Evolutionary conservation across 2,329 filamentous ascomycete genomes (phyloP), one percentile per base, ranked within the genome.

Genomic region (Fusarium compactum): DNA sequence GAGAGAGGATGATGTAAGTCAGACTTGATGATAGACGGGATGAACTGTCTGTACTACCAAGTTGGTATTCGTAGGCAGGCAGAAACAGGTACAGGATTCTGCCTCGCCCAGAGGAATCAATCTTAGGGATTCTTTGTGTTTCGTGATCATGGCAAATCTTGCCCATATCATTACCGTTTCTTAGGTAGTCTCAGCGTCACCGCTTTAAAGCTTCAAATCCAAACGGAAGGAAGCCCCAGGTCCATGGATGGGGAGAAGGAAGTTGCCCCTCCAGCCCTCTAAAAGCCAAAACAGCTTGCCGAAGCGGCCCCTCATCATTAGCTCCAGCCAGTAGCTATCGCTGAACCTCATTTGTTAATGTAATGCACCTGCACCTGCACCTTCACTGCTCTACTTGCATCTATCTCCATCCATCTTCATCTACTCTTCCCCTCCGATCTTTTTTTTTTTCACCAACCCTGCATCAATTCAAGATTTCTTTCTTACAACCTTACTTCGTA

Each of bases 341-440:
- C 50, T 29, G 62, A 65, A 65, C 40, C 50, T 69, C 47, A 56
- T 57, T 41, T 57, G 58, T 44, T 64, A 32, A 50, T 20, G 47
- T 50, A 50, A 51, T 51, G 22, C 30, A 52, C 34, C 30, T 41
- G 45, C 60, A 55, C 44, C 47, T 67, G 61, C 56, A 44, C 41
- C 32, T 58, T 47, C 25, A 32, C 29, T 51, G 32, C 34, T 43
- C 50, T 53, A n/a, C 48, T 41, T 52, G 51, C 48, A 65, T 53
- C 52, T 69, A 61, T 68, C 58, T 61, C 50, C 67, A 65, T 71
- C 59, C 67, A 68, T 61, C 67, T 65, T 67, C 68, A 46, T 65
- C 58, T 55, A 46, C 25, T 56, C 46, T 43, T 47, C 32, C 34
- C 44, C 62, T 65, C 53, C 61, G 58, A 69, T 62, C 59, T 38